phyloP scores from a whole-genome alignment of 345 rosid species.

The Schrenkiella parvula region DNA sequence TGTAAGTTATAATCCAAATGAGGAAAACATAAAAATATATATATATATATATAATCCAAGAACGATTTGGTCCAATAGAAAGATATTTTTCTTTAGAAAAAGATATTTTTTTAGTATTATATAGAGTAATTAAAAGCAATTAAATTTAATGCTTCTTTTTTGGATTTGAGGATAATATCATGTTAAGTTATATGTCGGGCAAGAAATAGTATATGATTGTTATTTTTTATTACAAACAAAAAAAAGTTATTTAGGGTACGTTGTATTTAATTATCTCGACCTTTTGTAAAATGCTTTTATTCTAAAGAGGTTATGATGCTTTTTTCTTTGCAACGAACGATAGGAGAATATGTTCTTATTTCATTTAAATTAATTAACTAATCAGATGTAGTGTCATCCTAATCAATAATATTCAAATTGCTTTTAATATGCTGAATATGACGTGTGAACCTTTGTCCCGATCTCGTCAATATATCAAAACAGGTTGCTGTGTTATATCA shows the following conservation, averaged over 20 bases:
- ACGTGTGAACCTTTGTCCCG: slow-evolving; percentile 12
- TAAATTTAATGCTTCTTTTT: not conserved
- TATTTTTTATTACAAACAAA: not conserved
- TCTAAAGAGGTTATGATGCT: not conserved
- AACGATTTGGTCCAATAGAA: slow-evolving; percentile 19
- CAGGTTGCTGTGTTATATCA: not conserved
- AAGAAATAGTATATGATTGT: slow-evolving; percentile 6
- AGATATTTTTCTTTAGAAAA: not conserved
- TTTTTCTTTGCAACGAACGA: not conserved
- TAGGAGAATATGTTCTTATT: slow-evolving; percentile 11
- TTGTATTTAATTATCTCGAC: not conserved
- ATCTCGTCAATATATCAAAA: not conserved
- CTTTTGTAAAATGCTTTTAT: not conserved
- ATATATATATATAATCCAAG: not conserved
- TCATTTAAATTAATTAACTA: not conserved
- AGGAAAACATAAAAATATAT: not conserved
- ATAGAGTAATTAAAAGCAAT: not conserved
- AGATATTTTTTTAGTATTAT: slow-evolving; percentile 1
- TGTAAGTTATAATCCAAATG: not conserved
- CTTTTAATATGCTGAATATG: not conserved
- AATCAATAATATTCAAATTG: slow-evolving; percentile 11
- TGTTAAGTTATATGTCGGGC: not conserved
- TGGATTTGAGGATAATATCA: not conserved
- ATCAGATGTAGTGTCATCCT: not conserved
- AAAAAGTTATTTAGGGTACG: not conserved